Evolutionary conservation across 352 stramenopile species (phyloP), one percentile per base, ranked within the genome.

Genomic region (Sclerospora graminicola): DNA sequence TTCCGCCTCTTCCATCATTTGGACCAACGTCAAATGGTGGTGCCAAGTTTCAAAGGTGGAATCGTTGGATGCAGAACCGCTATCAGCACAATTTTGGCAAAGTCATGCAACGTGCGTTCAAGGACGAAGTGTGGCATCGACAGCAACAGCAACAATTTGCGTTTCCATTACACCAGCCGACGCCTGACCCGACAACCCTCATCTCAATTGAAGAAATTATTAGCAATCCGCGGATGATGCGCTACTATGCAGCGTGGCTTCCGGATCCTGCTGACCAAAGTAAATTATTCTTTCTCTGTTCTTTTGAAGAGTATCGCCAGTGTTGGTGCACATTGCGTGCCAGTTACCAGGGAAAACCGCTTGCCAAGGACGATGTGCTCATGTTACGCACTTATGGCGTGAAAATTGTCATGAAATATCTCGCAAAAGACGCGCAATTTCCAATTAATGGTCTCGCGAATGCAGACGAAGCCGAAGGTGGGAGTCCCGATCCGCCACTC

Each of bases 371-470:
- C 48, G 77, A 89, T 34, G 75, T 84, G 37, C 63, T 86, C 42
- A 81, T 89, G 64, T 41, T 92, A 32, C 73, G 77, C 28, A 90
- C 78, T 2, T 92, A 90, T 36, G 81, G 81, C 27, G 76, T 89
- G 10, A 92, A 92, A 57, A 90, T 92, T 39, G 72, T 76, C 4
- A 83, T 82, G 52, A 92, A 92, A 46, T 92, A 92, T 36, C 43
- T 92, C 6, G 63, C 77, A 7, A 81, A 84, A 23, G 72, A 67
- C 2, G 76, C 81, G 20, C 78, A 84, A 32, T 92, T 92, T 40
- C 79, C 82, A 35, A 89, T 92, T n/a, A 68, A 64, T 33, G 59
- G 59, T 9, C 26, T 18, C 6, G 6, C 26, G 11, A 47, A 54
- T 41, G 37, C 34, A n/a, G 37, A 30, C 2, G 31, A 28, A 10